These are phyloP conservation scores for Pythium scleroteichum DNA, from an alignment of 352 stramenopile genomes.

Conservation along the genomic window DNA sequence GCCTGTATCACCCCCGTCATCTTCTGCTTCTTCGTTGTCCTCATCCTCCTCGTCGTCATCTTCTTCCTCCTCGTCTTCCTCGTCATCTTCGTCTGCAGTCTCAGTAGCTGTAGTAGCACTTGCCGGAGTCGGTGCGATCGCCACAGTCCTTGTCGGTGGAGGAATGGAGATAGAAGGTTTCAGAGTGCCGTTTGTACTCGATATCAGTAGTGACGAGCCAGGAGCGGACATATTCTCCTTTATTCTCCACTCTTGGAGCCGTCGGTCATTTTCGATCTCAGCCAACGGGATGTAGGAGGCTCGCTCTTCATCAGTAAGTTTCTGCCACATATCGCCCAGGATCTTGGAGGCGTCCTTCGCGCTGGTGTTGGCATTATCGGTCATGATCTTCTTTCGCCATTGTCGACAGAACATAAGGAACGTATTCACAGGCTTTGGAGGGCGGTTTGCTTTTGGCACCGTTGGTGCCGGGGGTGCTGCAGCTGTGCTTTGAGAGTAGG, in stretches of 20 bases:
- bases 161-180: slow-evolving; percentile 4
- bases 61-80: slow-evolving; percentile 44
- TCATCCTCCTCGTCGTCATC: slow-evolving; percentile 37
- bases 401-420: slow-evolving; percentile 86
- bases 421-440: slow-evolving; percentile 82
- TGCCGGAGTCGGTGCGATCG: background rate
- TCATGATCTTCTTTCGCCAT: slow-evolving; percentile 84
- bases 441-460: slow-evolving; percentile 57
- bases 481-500: slow-evolving; percentile 54
- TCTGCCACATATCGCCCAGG: slow-evolving; percentile 85
- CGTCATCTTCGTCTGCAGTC: slow-evolving; percentile 53
- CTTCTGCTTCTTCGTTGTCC: slow-evolving; percentile 39
- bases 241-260: slow-evolving; percentile 74
- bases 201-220: background rate
- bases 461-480: slow-evolving; percentile 30
- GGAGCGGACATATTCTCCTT: slow-evolving; percentile 60
- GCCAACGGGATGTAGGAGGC: slow-evolving; percentile 67
- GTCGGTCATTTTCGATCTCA: slow-evolving; percentile 72
- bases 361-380: slow-evolving; percentile 62
- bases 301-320: slow-evolving; percentile 73
- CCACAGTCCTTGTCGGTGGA: background rate
- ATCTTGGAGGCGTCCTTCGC: slow-evolving; percentile 84
- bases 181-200: background rate
- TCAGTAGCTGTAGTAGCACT: background rate
- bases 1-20: slow-evolving; percentile 29